Evolutionary conservation across 441 rosid genomes (phyloP), one percentile per base, ranked within the genome.

Genomic region (Hura crepitans): DNA sequence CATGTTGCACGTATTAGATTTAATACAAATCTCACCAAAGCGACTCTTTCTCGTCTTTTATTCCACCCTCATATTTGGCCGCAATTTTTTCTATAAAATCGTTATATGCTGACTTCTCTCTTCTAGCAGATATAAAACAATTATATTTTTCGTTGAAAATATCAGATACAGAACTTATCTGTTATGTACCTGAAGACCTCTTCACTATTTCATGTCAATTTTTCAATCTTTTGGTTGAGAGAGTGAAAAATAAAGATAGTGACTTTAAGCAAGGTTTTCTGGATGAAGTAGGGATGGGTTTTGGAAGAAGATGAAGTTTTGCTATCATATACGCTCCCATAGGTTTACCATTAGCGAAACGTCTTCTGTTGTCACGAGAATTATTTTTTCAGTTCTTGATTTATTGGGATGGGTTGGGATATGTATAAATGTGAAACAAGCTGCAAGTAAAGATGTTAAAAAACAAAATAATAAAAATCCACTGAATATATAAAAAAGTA

Each of bases 311-410:
- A 3, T 83, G 87, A 15, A 75, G 78, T 62, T 80, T 84, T 20
- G 80, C 84, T 0, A 80, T 86, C 90, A 87, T 87, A 69, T 86
- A 90, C 30, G 89, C 93, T 23, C 93, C 90, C 85, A 87, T 79
- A 77, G 93, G 86, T 80, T 88, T 87, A 30, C 93, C 87, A 69
- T 78, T 86, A 39, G 87, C 74, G 65, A 87, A 86, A 57, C 80
- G 65, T 56, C 77, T 74, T n/a, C n/a, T n/a, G n/a, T n/a, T n/a
- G n/a, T n/a, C n/a, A n/a, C n/a, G n/a, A n/a, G n/a, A n/a, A n/a
- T n/a, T n/a, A n/a, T n/a, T n/a, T n/a, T n/a, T n/a, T n/a, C n/a
- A n/a, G n/a, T n/a, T n/a, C n/a, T n/a, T n/a, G n/a, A n/a, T n/a
- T n/a, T n/a, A n/a, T n/a, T n/a, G n/a, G n/a, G n/a, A n/a, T n/a